Base-by-base conservation (phyloP, 176 grass and related monocot species). In the Elymus sibiricus region DNA sequence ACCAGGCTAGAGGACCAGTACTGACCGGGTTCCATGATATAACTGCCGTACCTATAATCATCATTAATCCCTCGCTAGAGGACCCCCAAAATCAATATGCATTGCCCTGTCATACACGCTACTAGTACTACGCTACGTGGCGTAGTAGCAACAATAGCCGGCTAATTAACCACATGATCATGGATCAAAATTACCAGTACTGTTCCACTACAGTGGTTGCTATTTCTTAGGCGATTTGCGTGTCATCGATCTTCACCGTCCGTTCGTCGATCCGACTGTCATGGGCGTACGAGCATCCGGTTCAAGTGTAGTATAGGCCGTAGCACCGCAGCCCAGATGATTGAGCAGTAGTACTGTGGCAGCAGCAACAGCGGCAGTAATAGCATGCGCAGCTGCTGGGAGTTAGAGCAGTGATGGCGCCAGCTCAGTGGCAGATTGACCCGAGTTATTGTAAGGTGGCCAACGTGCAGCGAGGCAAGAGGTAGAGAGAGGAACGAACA, bases 351-450 rank as follows among this genome's bases (percentile, higher is more conserved):
- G 14, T 26, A 19, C 43, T 51, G 72, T 75, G 43, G 43, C 38
- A 62, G 59, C 38, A 72, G 43, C 69, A 56, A 63, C 11, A 79
- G 34, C n/a, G 27, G 67, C 11, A 51, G 56, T 51, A 63, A 74
- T 64, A 49, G 85, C 77, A 19, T 12, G 78, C 17, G 25, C 29
- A 34, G 59, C 4, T 70, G 64, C 35, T 77, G 14, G 83, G 61
- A 70, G 88, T 81, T 69, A 76, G 88, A 58, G 83, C 47, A 90
- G 71, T 78, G 79, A 90, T 82, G 78, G 83, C 83, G 78, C 83
- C 88, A 90, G 83, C 83, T 82, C 77, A 31, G 49, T 47, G 14
- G 38, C 34, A 21, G 72, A 84, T 88, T 88, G 87, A 84, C 78
- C 80, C 63, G 28, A 49, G 51, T 81, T 86, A 90, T 82, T 86